Base-by-base conservation (phyloP, 2,329 filamentous ascomycete species). In the Venturia asperata region DNA sequence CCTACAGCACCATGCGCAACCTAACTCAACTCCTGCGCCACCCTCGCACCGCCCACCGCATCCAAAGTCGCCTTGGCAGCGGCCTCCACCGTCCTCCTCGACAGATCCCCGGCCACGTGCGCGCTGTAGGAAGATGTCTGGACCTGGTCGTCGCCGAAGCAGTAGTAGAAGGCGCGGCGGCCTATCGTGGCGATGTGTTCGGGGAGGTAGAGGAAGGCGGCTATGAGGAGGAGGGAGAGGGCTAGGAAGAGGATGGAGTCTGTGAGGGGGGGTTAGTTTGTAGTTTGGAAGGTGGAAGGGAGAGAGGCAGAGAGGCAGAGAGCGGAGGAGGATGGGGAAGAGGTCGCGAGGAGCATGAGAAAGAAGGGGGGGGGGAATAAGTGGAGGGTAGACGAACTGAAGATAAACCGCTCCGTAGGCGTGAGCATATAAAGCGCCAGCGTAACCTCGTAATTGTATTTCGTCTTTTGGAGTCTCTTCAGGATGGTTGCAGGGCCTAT, bases 371-470 rank as follows among this genome's bases (percentile, higher is more conserved):
- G 55, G 62, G 30, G 52, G 13, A 65, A 60, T 39, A 63, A 64
- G 55, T 27, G 52, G 39, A 62, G 27, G 39, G 37, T 39, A 61
- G 56, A 67, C 66, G 30, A 84, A 97, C 94, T 97, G 79, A 97
- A 96, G 72, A 96, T 88, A 78, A 96, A 93, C 77, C 96, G 96
- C 81, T 99, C 94, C 63, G 89, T 92, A 1, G 92, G 89, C 45
- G 92, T 97, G 71, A 97, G 88, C 90, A 99, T 97, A 83, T 99
- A 97, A 34, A 97, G 85, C 67, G 90, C 89, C 78, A 95, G 94
- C 15, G 93, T 97, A 76, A 97, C 93, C 80, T 99, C 94, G 75
- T 97, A 92, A 81, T 97, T 94, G 82, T 97, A 97, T 76, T 92
- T 87, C 83, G 99, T 99, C 77, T 92, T 85, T 77, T 92, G 87